Evolutionary conservation across 2,329 filamentous ascomycete genomes (phyloP), one percentile per base, ranked within the genome.

Genomic region (Pseudogymnoascus sp.): DNA sequence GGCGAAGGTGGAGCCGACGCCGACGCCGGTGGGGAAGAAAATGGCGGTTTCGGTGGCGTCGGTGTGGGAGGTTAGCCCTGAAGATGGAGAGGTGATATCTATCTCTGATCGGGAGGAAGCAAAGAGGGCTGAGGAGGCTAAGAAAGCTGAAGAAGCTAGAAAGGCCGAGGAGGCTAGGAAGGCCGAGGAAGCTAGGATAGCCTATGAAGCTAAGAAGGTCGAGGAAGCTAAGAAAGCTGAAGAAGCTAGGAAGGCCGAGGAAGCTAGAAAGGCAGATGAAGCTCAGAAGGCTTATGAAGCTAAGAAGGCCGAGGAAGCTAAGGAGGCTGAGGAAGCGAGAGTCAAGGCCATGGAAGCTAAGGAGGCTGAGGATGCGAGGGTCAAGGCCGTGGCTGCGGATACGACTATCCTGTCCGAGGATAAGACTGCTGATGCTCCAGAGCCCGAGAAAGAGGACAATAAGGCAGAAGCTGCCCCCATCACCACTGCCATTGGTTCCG

Each of bases 51-150:
- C 73, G 7, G 71, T 71, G 7, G 67, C 71, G 29, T 81, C 78
- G 0, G 66, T 82, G 35, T 86, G 78, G 73, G 80, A 79, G 60
- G 79, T 85, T 61, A 79, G 81, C 45, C 74, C 77, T 7, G 76
- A 83, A 25, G 76, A 80, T 65, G 78, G 80, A 31, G 73, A 75
- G 6, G 67, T 83, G 61, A 73, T 67, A 67, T 71, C 75, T 8
- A 59, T 5, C 58, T 9, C 35, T 27, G 58, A 33, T 5, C 9
- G 10, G 5, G 48, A 33, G 15, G 48, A 55, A 15, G 45, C 9
- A 13, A 27, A 27, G 40, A 45, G 5, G 8, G 52, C 8, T 9
- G 29, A 35, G 2, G 52, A 18, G 4, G 27, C 13, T 2, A 31
- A 15, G 33, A 18, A 58, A 13, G 18, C 52, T 1, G 29, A 35